phyloP scores from a whole-genome alignment of 2,329 filamentous ascomycete genomes.

The Nemania sp. region DNA sequence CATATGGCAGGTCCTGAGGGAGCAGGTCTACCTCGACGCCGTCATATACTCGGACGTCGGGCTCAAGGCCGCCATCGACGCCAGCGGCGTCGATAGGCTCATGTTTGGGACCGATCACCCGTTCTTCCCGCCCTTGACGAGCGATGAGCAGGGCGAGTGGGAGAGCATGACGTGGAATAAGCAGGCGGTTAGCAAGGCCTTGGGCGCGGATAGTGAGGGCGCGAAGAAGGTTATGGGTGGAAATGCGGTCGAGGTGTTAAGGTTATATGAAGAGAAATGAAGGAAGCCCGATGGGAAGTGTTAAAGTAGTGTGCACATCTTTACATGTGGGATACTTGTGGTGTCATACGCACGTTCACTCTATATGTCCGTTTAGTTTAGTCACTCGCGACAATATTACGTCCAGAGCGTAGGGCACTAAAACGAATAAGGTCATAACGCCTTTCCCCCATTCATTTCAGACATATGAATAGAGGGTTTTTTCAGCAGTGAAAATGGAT shows the following conservation, averaged over 20 bases:
- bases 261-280: conserved; percentile 45
- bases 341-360: too few relatives aligned
- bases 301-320: neutral
- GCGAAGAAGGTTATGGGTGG: conserved; percentile 50
- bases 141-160: conserved; percentile 74
- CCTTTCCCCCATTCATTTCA: too few relatives aligned
- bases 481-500: too few relatives aligned
- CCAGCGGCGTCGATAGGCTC: conserved; percentile 72
- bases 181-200: conserved; percentile 48
- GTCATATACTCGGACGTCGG: conserved; percentile 85
- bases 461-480: too few relatives aligned
- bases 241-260: conserved; percentile 49
- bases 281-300: neutral
- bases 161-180: conserved; percentile 73
- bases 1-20: conserved; percentile 68
- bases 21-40: conserved; percentile 88
- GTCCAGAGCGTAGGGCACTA: too few relatives aligned
- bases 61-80: conserved; percentile 76
- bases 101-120: conserved; percentile 88
- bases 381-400: too few relatives aligned
- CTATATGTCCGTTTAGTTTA: too few relatives aligned
- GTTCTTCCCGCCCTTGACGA: conserved; percentile 81
- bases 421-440: too few relatives aligned
- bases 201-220: conserved; percentile 47
- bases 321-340: too few relatives aligned